Base-by-base conservation (phyloP, 495 filamentous ascomycete genomes). In the Rostrohypoxylon terebratum region DNA sequence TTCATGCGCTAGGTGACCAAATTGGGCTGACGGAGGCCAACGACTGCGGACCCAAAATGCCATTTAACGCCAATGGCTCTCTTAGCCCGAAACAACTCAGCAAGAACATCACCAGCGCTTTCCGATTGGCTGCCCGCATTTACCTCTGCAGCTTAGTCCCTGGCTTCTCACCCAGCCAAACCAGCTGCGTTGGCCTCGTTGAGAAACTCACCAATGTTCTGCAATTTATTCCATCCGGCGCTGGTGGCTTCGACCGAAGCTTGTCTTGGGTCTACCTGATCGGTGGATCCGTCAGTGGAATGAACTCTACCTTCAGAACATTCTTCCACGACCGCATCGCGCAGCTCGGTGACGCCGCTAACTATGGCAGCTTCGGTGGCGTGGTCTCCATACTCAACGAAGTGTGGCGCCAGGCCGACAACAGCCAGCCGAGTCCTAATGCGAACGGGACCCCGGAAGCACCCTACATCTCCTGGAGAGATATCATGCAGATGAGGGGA, bases 71-170 rank as follows among this genome's bases (percentile, higher is more conserved):
- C 57, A 92, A 88, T 45, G 93, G 93, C 61, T 87, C 89, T n/a
- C 87, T 98, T 63, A 89, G 89, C 63, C 92, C 94, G 10, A 91
- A 91, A 70, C 88, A 92, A 71, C 85, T 99, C 61, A 91, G 88
- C 75, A 90, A 89, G 77, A 96, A 93, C 81, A 94, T 98, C 81
- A 94, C 92, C 3, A 84, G 89, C 48, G 89, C 96, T 36, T 99
- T 97, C 90, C 92, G 95, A 70, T 81, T 94, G 50, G 96, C 95
- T 1, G 96, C 96, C 0, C 90, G 94, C 57, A 94, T 99, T 80
- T 98, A 98, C 83, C 89, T 98, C 7, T 97, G 93, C 89, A 92
- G 91, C 70, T 86, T 99, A 21, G 93, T 98, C 0, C 96, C 96
- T 1, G 94, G 93, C 31, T 94, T 93, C 78, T 88, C 91, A 69